Percentiles rank a stretch among this genome's conserved stretches.
Evolutionary conservation across 208 protist species (phyloP).

Genomic region (Spongospora subterranea): DNA sequence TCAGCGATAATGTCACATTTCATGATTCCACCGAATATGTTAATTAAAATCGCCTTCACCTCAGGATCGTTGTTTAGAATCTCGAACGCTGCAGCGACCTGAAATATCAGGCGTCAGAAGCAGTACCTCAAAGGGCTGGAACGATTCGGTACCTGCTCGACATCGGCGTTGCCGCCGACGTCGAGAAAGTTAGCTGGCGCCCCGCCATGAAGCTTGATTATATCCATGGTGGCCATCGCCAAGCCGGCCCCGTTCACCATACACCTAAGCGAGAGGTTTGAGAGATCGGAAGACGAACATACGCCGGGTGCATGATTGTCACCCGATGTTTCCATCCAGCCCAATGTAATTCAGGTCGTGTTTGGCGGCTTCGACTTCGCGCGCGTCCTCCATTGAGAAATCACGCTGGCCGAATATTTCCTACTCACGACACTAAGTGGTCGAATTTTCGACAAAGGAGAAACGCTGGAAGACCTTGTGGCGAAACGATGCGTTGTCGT

Average conservation of each 20-base stretch:
- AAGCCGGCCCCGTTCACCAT: slow-evolving; percentile 92
- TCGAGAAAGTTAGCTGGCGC: slow-evolving; percentile 99
- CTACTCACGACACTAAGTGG: neutral
- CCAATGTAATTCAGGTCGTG: slow-evolving; percentile 98
- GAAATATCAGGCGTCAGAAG: slow-evolving; percentile 56
- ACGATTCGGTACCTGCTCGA: neutral
- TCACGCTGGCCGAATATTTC: slow-evolving; percentile 92
- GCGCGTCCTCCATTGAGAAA: slow-evolving; percentile 81
- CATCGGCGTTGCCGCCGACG: slow-evolving; percentile 86
- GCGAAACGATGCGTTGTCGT: slow-evolving; percentile 97
- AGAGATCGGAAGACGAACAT: slow-evolving; percentile 18
- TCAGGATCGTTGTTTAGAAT: slow-evolving; percentile 93
- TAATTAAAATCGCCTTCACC: slow-evolving; percentile 91
- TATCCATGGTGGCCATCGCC: slow-evolving; percentile 99
- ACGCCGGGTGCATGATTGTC: slow-evolving; percentile 53
- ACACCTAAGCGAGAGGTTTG: neutral
- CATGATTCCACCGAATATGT: slow-evolving; percentile 99
- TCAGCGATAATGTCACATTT: slow-evolving; percentile 96
- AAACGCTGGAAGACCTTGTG: slow-evolving; percentile 84
- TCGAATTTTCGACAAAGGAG: no score
- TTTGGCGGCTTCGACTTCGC: slow-evolving; percentile 93
- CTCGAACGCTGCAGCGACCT: slow-evolving; percentile 95
- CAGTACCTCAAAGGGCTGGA: neutral
- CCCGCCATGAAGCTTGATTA: slow-evolving; percentile 96
- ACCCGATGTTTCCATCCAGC: slow-evolving; percentile 97